phyloP scores from a whole-genome alignment of 129 eudicot species.

The Helianthus tuberosus region DNA sequence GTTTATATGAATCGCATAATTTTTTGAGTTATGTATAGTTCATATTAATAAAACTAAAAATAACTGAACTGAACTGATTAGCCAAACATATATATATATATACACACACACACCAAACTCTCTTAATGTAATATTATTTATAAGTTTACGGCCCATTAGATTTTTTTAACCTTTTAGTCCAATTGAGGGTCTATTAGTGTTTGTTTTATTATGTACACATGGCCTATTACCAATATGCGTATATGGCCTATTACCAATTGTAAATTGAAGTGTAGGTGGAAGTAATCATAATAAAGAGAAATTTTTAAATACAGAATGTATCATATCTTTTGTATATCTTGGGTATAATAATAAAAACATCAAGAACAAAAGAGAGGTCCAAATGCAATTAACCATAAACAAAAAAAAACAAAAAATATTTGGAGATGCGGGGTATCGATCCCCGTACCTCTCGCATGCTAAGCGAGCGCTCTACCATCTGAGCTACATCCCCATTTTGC shows the following conservation, averaged over 20 bases:
- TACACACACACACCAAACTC: too few species aligned
- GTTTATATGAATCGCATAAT: too few species aligned
- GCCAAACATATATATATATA: too few species aligned
- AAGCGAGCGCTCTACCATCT: conserved; percentile 88
- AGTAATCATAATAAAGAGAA: background rate
- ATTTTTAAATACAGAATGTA: conserved; percentile 7
- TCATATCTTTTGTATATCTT: conserved; percentile 9
- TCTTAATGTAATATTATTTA: too few species aligned
- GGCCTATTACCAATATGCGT: too few species aligned
- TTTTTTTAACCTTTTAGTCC: too few species aligned
- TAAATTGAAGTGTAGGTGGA: conserved; percentile 6
- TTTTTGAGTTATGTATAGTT: too few species aligned
- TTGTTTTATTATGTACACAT: too few species aligned
- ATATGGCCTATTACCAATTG: background rate
- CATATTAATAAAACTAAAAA: too few species aligned
- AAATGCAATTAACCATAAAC: conserved; percentile 7
- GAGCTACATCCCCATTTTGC: conserved; percentile 58
- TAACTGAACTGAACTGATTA: too few species aligned
- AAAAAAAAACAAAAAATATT: background rate
- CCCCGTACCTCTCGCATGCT: conserved; percentile 91
- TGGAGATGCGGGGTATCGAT: conserved; percentile 70
- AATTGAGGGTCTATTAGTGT: too few species aligned
- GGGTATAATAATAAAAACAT: conserved; percentile 13
- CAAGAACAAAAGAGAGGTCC: background rate
- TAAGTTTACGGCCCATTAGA: too few species aligned